A percentile compares a stretch with the other conserved stretches of the same genome.
Conservation (phyloP, 1,284 basidiomycete species). For the Ceratobasidium sp. region DNA sequence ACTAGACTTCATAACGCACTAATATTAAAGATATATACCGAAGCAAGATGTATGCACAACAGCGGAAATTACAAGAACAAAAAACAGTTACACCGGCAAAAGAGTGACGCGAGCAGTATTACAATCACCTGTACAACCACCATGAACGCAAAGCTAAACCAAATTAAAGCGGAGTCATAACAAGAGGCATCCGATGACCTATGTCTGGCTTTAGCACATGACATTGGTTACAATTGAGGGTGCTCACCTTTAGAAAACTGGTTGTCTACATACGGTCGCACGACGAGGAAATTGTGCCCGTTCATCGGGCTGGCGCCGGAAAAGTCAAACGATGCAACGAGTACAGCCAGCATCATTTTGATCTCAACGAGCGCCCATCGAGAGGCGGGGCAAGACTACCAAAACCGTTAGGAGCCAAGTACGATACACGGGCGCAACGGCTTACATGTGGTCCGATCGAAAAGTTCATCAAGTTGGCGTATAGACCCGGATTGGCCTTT, state of each 20-base stretch:
- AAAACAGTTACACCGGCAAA: slow-evolving; percentile 3
- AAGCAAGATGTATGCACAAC: neutral
- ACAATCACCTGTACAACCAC: neutral
- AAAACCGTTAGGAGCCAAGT: neutral
- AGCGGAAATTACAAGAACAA: neutral
- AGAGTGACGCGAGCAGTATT: slow-evolving; percentile 23
- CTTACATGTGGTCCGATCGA: slow-evolving; percentile 78
- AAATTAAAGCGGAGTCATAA: slow-evolving; percentile 29
- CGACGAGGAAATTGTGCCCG: slow-evolving; percentile 27
- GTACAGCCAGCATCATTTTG: slow-evolving; percentile 21
- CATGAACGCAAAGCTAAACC: neutral
- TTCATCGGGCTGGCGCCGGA: slow-evolving; percentile 29
- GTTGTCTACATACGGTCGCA: slow-evolving; percentile 17
- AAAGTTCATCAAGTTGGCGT: slow-evolving; percentile 75
- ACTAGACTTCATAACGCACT: too few species aligned
- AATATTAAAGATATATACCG: slow-evolving; percentile 15
- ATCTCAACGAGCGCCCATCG: slow-evolving; percentile 37
- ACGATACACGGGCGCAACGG: neutral
- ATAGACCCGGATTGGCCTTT: slow-evolving; percentile 70
- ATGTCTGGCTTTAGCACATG: neutral
- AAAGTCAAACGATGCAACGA: slow-evolving; percentile 34
- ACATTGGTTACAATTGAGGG: neutral
- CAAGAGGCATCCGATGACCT: slow-evolving; percentile 37
- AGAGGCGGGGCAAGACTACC: slow-evolving; percentile 34
- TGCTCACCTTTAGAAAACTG: slow-evolving; percentile 23